Evolutionary conservation across 1,139 yeast genomes (phyloP), one percentile per base, ranked within the genome.

Genomic region (Suhomyces maxii): DNA sequence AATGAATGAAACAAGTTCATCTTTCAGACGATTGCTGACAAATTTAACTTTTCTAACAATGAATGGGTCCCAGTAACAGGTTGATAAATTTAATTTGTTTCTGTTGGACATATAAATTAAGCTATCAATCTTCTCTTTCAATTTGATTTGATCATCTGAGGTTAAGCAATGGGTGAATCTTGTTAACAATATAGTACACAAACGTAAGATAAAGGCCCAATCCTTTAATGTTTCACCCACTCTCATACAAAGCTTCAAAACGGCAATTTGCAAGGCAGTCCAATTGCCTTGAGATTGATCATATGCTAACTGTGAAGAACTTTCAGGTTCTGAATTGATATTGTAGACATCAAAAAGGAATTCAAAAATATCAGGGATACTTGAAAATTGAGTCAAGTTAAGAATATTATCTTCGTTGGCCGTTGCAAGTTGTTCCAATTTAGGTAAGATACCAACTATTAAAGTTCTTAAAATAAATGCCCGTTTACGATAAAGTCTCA

Each of bases 1-100:
- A 6, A 62, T 46, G 48, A 75, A 68, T 5, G 78, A 69, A 10
- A 69, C 50, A 28, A 73, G 61, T 12, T 65, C 71, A 23, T 63
- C 67, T 34, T 56, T 59, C 18, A 49, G 48, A 40, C 59, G 56
- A 39, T 56, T 53, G 42, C 49, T 53, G 7, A 69, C 40, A 67
- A 70, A 65, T 28, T 67, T 64, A 6, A 83, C 71, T 37, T 73
- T 77, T 47, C 93, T 71, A 0, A 89, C 70, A 9, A 89, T 51
- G 53, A 74, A 81, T 1, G 87, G 85, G 61, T 89, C 96, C 86
- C 91, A 86, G 56, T 87, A 87, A 1, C 73, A 72, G 5, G 61
- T 43, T 2, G 46, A 50, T 12, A 61, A 45, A 7, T 53, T 49
- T n/a, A 56, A 42, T 12, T 56, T 56, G 26, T 58, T 55, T 32